Evolutionary conservation across 163 green algal species (phyloP).

Genomic region (Volvox carteri): DNA sequence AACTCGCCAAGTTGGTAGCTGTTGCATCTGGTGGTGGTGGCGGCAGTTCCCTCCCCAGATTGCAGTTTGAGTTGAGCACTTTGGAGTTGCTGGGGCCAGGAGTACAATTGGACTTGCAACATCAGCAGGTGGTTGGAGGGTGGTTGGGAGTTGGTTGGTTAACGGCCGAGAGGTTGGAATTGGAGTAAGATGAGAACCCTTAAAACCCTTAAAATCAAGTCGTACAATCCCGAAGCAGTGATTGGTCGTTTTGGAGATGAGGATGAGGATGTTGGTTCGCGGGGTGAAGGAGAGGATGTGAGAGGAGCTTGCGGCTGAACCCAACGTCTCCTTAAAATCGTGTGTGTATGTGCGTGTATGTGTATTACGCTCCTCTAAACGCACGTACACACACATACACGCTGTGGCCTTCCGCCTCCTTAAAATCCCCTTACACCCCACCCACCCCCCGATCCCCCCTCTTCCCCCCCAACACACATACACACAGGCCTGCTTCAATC

Average conservation of each 20-base stretch:
- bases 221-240: not conserved
- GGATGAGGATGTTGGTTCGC: not conserved
- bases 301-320: not conserved
- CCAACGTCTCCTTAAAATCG: too few relatives aligned
- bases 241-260: not conserved
- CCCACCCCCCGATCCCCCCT: not conserved
- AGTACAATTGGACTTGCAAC: constrained; percentile 24
- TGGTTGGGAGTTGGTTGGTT: not conserved
- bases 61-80: constrained; percentile 56
- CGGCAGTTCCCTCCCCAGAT: constrained; percentile 16
- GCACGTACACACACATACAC: not conserved
- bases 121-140: not conserved
- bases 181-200: not conserved
- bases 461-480: not conserved
- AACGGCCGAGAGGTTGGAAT: not conserved
- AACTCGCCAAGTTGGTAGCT: not conserved
- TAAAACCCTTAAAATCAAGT: not conserved
- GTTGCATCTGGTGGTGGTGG: too few relatives aligned
- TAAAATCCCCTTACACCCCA: not conserved
- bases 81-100: constrained; percentile 23
- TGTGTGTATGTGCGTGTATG: too few relatives aligned
- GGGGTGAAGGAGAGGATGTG: not conserved
- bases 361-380: not conserved
- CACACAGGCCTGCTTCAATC: not conserved
- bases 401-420: not conserved